Evolutionary conservation across 805 yeast species (phyloP), one percentile per base, ranked within the genome.

Genomic region (Ogataea pilisensis): DNA sequence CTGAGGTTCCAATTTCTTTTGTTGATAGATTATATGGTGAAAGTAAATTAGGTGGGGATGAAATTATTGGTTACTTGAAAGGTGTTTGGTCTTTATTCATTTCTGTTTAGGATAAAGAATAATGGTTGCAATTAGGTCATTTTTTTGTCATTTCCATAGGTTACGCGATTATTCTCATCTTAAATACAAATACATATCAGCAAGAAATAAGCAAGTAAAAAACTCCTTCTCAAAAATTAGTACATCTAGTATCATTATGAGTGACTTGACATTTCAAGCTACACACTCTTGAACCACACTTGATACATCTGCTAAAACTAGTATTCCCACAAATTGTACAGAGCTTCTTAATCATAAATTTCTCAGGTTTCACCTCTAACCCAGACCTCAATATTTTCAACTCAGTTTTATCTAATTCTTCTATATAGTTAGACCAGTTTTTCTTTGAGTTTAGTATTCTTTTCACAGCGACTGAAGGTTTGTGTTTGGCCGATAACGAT

Each of bases 1-100:
- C 84, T 24, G 91, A 83, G 60, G 89, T 82, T 25, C 90, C 90
- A 36, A 83, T 83, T 51, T 74, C 79, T 46, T 83, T 84, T 55
- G 91, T 83, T 31, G 91, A 83, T 64, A 73, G 91, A 61, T 69
- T 83, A 45, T 83, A 83, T 53, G 91, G 91, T 35, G 90, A 83
- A 62, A 72, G 81, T 49, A 83, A 83, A 60, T 76, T 83, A 48
- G 90, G 91, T 19, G 89, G 90, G 17, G 86, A 81, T 58, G 91
- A 83, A 64, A 83, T 83, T 50, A 80, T 84, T 34, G 86, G 83
- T 49, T 83, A 84, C 57, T 72, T 80, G 59, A 80, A 80, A 61
- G 91, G 91, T 46, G 85, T 83, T 13, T 82, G 86, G 85, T 68
- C 71, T 31, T 69, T 83, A 54, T 83, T 82, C 51, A 74, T 78